Conservation (phyloP, 1,139 yeast genomes). For the Geotrichum reessii region DNA sequence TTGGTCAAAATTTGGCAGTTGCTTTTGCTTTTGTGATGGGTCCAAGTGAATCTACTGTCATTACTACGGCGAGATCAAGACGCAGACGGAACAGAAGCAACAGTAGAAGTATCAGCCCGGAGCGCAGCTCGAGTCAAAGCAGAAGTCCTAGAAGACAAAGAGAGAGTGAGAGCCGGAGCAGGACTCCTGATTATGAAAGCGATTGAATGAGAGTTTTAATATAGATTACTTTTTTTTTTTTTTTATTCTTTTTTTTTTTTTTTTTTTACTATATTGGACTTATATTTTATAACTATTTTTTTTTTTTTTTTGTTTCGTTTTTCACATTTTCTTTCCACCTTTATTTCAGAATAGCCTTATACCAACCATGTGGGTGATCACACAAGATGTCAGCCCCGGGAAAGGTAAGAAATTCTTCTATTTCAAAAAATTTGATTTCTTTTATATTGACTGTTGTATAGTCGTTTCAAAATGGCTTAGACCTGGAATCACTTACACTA, state of each 20-base stretch:
- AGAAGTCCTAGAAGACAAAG: conserved; percentile 2
- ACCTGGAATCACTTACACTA: conserved; percentile 20
- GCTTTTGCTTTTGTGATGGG: conserved; percentile 40
- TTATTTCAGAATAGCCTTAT: neutral
- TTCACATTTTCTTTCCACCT: neutral
- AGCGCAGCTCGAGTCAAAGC: conserved; percentile 6
- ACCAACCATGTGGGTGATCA: conserved; percentile 23
- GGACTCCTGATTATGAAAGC: neutral
- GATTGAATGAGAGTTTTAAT: neutral
- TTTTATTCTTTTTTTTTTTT: neutral
- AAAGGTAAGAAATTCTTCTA: neutral
- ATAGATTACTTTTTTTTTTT: neutral
- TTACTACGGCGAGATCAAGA: neutral
- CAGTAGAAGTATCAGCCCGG: conserved; percentile 11
- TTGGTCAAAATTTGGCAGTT: conserved; percentile 34
- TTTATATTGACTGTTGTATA: neutral
- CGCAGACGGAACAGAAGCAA: conserved; percentile 14
- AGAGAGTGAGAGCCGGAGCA: neutral
- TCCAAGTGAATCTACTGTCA: conserved; percentile 15
- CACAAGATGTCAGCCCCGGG: neutral
- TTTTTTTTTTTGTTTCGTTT: neutral
- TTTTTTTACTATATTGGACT: neutral
- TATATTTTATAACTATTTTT: neutral
- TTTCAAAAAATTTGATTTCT: neutral
- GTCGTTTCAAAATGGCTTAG: conserved; percentile 24